Conservation (phyloP, 169 alveolate species). For the Plasmodium falciparum region DNA sequence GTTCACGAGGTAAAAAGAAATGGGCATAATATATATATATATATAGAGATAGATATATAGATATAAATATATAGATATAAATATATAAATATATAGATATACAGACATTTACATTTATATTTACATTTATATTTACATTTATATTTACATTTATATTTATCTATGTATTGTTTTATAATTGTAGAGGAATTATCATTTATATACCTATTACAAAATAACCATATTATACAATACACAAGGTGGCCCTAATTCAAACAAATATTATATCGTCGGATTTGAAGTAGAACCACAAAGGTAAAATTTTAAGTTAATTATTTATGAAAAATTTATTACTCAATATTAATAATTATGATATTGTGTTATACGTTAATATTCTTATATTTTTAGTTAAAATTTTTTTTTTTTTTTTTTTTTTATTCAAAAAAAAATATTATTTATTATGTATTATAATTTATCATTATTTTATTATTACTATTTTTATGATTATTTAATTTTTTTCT, state of each 20-base stretch:
- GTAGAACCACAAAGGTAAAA: slow-evolving; percentile 79
- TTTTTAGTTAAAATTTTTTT: too few relatives aligned
- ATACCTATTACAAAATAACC: slow-evolving; percentile 77
- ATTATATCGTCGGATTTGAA: slow-evolving; percentile 87
- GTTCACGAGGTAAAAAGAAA: slow-evolving; percentile 29
- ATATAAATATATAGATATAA: too few relatives aligned
- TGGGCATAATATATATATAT: too few relatives aligned
- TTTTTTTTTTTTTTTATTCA: too few relatives aligned
- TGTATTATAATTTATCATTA: too few relatives aligned
- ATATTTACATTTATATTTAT: neutral
- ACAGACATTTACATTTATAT: neutral
- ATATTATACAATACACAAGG: slow-evolving; percentile 54
- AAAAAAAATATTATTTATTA: too few relatives aligned
- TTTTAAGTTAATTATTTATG: slow-evolving; percentile 3
- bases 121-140: too few relatives aligned
- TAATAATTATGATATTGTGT: too few relatives aligned
- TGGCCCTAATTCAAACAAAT: slow-evolving; percentile 24
- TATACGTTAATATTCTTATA: too few relatives aligned
- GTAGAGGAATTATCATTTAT: slow-evolving; percentile 56
- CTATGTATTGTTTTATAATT: slow-evolving; percentile 4
- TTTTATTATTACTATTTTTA: too few relatives aligned
- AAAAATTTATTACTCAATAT: too few relatives aligned
- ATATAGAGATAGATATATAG: too few relatives aligned
- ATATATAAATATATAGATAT: neutral
- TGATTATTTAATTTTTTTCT: neutral